Evolutionary conservation across 768 basidiomycete genomes (phyloP), one percentile per base, ranked within the genome.

Genomic region (Podaxis sp.): DNA sequence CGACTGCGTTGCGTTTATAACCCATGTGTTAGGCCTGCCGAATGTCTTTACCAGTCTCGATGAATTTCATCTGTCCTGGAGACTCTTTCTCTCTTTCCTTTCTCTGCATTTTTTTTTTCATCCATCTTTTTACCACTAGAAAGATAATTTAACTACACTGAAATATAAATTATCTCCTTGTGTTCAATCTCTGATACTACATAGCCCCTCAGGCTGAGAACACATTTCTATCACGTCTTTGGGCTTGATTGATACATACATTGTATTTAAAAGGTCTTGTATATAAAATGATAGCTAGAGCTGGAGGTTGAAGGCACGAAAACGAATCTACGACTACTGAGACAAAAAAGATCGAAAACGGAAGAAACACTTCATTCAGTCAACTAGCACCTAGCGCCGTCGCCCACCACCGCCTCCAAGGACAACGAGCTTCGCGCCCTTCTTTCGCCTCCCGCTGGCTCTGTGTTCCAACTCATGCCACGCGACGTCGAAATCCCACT

Each of bases 401-500:
- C 86, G 75, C 63, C 84, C 84, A 27, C 80, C 82, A 18, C 85
- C 83, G 38, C 88, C 78, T 0, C 90, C 88, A 6, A 92, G 76
- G 2, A 93, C 80, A n/a, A 93, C 86, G 62, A 91, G 74, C 65
- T 80, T 85, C 63, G 79, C 81, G 59, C 80, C 77, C 57, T 82
- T 78, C 75, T 85, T 88, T 78, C 82, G 86, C 65, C 85, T 76
- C 28, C 78, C 80, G 37, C 79, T 79, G 55, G 71, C 74, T 60
- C 78, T 73, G 66, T 83, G 80, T 73, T 93, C 89, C 23, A 93
- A 75, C 67, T 93, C 92, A 68, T 91, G 87, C 87, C 89, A 93
- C 23, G 88, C 88, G 47, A 79, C 79, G 65, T 91, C 91, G 48
- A 92, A 72, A 66, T 91, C 90, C 87, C 86, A 90, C 62, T 88